These are phyloP conservation scores for Lactarius quietus DNA, from an alignment of 768 basidiomycete species.

Conservation along the genomic window DNA sequence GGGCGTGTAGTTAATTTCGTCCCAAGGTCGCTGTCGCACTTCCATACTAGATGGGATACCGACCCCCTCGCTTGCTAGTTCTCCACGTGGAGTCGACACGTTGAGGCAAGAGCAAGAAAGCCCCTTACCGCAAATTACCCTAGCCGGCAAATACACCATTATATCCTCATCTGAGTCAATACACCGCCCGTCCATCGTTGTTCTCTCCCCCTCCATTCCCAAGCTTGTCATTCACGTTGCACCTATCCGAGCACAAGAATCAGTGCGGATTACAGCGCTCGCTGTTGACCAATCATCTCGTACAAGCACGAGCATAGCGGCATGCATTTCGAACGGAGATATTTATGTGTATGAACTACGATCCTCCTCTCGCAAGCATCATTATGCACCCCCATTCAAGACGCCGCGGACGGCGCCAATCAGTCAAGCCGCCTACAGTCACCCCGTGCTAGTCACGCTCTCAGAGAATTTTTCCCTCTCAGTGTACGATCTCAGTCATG, in stretches of 20 bases:
- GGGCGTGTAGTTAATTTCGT: background rate
- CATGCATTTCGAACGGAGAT: slow-evolving; percentile 66
- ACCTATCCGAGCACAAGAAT: slow-evolving; percentile 34
- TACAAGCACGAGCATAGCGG: slow-evolving; percentile 40
- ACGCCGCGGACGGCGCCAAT: slow-evolving; percentile 44
- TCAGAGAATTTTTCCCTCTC: slow-evolving; percentile 64
- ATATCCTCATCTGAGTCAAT: slow-evolving; percentile 33
- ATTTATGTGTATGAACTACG: slow-evolving; percentile 57
- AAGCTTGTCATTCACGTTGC: slow-evolving; percentile 44
- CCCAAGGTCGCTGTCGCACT: slow-evolving; percentile 55
- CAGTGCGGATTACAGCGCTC: slow-evolving; percentile 55
- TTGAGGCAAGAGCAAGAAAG: slow-evolving; percentile 9
- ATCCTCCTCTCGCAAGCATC: slow-evolving; percentile 39
- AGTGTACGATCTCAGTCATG: slow-evolving; percentile 62
- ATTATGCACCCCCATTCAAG: slow-evolving; percentile 45
- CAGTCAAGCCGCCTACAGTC: slow-evolving; percentile 69
- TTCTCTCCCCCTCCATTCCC: slow-evolving; percentile 39
- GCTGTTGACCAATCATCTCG: slow-evolving; percentile 75
- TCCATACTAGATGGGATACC: slow-evolving; percentile 12
- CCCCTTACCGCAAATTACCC: slow-evolving; percentile 22
- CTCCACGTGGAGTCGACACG: background rate
- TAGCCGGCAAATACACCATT: slow-evolving; percentile 22
- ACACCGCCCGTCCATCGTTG: slow-evolving; percentile 56
- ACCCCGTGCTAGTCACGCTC: slow-evolving; percentile 71
- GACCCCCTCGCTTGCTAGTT: background rate